phyloP scores from a whole-genome alignment of 129 eudicot species.

The Helianthus tuberosus region DNA sequence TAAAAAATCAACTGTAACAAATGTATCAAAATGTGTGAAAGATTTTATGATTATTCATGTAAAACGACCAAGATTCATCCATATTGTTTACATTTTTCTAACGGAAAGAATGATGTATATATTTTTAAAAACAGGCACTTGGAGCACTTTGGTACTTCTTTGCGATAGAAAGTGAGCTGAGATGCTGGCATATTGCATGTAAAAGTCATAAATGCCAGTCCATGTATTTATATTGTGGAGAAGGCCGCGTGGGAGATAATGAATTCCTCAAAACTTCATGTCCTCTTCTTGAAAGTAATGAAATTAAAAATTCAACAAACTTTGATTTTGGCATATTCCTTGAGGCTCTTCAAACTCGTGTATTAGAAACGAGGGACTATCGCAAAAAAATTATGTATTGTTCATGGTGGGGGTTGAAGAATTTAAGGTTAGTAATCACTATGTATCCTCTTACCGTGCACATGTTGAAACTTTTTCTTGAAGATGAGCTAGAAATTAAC shows the following conservation, averaged over 20 bases:
- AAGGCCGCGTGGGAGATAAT: slow-evolving; percentile 3
- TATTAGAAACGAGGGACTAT: slow-evolving; percentile 42
- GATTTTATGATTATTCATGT: neutral
- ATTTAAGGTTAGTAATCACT: slow-evolving; percentile 42
- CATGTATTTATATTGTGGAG: slow-evolving; percentile 46
- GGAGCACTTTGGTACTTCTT: slow-evolving; percentile 87
- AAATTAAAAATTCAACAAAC: slow-evolving; percentile 33
- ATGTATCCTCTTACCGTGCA: too few relatives aligned
- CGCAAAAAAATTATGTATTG: slow-evolving; percentile 52
- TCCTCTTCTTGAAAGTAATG: slow-evolving; percentile 45
- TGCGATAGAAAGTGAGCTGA: slow-evolving; percentile 56
- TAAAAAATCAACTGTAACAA: neutral
- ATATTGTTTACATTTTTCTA: neutral
- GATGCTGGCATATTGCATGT: slow-evolving; percentile 71
- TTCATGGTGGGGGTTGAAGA: slow-evolving; percentile 87
- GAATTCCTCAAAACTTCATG: slow-evolving; percentile 44
- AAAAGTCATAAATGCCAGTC: slow-evolving; percentile 7
- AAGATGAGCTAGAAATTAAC: neutral
- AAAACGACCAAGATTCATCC: too few relatives aligned
- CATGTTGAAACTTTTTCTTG: neutral
- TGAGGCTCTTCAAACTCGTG: slow-evolving; percentile 63
- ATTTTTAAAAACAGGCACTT: slow-evolving; percentile 43
- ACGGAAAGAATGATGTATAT: too few relatives aligned
- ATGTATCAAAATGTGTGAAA: neutral
- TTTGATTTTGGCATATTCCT: slow-evolving; percentile 75